Evolutionary conservation across 305 asterid species (phyloP).

Genomic region (Fraxinus greggii): DNA sequence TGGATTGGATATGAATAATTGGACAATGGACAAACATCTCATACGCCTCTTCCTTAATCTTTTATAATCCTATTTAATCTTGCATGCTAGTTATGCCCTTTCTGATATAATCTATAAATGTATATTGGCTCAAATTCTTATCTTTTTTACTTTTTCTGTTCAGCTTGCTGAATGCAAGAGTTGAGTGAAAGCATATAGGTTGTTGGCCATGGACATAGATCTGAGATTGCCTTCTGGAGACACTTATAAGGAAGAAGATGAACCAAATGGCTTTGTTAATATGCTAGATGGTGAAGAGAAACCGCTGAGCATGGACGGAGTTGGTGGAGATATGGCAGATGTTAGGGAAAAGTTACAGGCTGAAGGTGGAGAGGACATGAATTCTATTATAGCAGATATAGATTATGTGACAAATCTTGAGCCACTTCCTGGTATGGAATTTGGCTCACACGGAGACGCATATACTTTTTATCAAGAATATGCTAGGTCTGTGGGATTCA

Average conservation of each 20-base stretch:
- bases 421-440: conserved; percentile 89
- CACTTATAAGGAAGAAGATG: conserved; percentile 64
- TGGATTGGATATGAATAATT: neutral
- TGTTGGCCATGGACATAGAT: conserved; percentile 74
- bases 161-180: conserved; percentile 34
- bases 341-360: conserved; percentile 52
- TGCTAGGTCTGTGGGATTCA: conserved; percentile 81
- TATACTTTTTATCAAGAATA: conserved; percentile 85
- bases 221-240: conserved; percentile 92
- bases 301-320: conserved; percentile 53
- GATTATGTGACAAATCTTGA: conserved; percentile 74
- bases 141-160: conserved; percentile 18
- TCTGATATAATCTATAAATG: neutral
- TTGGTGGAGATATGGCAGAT: conserved; percentile 48
- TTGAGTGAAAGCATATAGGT: conserved; percentile 24
- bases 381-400: conserved; percentile 48
- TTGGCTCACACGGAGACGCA: conserved; percentile 83
- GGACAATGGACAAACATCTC: neutral
- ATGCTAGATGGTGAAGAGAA: conserved; percentile 74
- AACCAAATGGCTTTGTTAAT: conserved; percentile 54
- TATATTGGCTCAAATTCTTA: conserved; percentile 15
- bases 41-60: neutral
- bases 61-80: neutral
- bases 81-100: neutral
- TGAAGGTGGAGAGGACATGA: conserved; percentile 60